Evolutionary conservation across 73 alveolate species (phyloP).

Genomic region (Paramecium sexaurelia): DNA sequence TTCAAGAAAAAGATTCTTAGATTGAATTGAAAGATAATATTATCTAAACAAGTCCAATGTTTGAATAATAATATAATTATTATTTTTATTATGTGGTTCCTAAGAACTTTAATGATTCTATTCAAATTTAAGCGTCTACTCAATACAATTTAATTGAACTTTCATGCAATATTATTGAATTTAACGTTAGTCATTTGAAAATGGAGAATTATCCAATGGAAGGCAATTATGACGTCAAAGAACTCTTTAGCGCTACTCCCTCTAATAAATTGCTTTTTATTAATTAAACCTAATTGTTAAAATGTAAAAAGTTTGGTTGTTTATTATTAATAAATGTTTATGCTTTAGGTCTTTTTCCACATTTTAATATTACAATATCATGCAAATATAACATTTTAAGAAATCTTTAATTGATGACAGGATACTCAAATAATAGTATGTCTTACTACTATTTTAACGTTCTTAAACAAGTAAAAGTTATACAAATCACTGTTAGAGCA

Average conservation of each 20-base stretch:
- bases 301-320: not conserved
- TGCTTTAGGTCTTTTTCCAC: not conserved
- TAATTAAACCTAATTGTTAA: too few species aligned
- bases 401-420: not conserved
- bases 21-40: not conserved
- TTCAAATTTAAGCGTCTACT: not conserved
- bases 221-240: not conserved
- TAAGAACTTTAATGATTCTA: not conserved
- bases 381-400: not conserved
- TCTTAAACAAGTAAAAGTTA: not conserved
- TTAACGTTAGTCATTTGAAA: not conserved
- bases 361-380: slow-evolving; percentile 13
- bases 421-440: not conserved
- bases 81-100: not conserved
- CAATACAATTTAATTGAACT: not conserved
- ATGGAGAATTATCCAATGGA: not conserved
- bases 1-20: not conserved
- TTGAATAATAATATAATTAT: not conserved
- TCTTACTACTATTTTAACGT: not conserved
- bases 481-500: not conserved
- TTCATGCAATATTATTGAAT: not conserved
- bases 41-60: not conserved
- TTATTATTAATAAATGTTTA: not conserved
- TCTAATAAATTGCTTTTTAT: not conserved
- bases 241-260: not conserved